Percentiles rank a stretch among this genome's conserved stretches.
Conservation (phyloP, 257 asterid genomes). For the Thymus mandschuricus region DNA sequence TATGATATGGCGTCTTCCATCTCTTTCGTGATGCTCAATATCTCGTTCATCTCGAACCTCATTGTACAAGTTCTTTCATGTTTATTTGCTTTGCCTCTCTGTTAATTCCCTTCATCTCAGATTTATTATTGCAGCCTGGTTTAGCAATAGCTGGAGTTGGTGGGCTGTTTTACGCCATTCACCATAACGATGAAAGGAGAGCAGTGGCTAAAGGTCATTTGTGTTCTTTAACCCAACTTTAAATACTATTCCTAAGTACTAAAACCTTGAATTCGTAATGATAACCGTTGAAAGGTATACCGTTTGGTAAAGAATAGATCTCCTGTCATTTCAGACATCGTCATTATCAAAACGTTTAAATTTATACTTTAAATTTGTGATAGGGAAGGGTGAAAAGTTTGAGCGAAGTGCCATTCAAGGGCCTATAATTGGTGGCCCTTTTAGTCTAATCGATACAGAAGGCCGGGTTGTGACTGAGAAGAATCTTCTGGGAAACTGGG, state of each 20-base stretch:
- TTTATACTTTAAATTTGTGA: constrained; percentile 19
- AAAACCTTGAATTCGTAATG: background rate
- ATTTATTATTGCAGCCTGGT: constrained; percentile 80
- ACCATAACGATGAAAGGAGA: constrained; percentile 85
- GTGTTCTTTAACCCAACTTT: constrained; percentile 7
- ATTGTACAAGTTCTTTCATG: constrained; percentile 15
- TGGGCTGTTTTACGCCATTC: constrained; percentile 64
- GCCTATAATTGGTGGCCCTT: constrained; percentile 93
- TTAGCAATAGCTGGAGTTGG: constrained; percentile 72
- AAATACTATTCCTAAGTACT: background rate
- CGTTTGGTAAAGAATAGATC: background rate
- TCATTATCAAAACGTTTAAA: background rate
- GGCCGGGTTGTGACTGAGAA: constrained; percentile 73
- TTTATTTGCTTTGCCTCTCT: constrained; percentile 24
- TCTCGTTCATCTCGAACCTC: constrained; percentile 23
- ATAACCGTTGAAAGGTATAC: background rate
- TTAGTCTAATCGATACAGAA: constrained; percentile 71
- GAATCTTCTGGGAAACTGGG: constrained; percentile 85
- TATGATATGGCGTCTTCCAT: constrained; percentile 46
- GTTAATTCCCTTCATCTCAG: constrained; percentile 43
- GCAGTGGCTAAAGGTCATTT: constrained; percentile 80
- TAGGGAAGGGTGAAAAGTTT: constrained; percentile 86
- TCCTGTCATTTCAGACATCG: constrained; percentile 14
- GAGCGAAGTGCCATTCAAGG: constrained; percentile 87
- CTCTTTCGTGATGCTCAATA: constrained; percentile 33